Evolutionary conservation across 192 early-diverging fungal genomes (phyloP), one percentile per base, ranked within the genome.

Genomic region (Rhizophagus clarus): DNA sequence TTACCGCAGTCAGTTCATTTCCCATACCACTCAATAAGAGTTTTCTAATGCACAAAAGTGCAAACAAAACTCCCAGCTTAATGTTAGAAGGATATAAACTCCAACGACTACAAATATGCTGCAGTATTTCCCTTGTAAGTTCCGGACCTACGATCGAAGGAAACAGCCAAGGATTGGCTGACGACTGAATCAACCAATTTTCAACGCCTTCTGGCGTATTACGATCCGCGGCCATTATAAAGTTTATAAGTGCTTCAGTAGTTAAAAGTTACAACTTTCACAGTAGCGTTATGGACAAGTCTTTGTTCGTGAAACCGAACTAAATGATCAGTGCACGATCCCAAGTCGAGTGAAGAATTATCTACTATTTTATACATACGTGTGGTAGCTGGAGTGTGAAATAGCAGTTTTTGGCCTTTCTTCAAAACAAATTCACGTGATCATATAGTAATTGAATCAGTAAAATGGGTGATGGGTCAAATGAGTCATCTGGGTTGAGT

Each of bases 21-120:
- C 34, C 60, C 32, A 76, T 45, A 17, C 8, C 37, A 17, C 4
- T 28, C 32, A 77, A 17, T 15, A 26, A 40, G 7, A 63, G 14
- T 26, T 45, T 66, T 49, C 49, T 77, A 31, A 77, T 77, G 40
- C 75, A 37, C 20, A 77, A n/a, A 66, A 77, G 28, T 45, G 62
- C 31, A 77, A 77, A 40, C n/a, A 77, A 66, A 4, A 77, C 20
- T 29, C 34, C 75, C 24, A 77, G 12, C 34, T 77, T 77, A 28
- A 40, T 66, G 24, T 77, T 62, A 32, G 61, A 4, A 29, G 49
- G 9, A 32, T 77, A 77, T 6, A 61, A 42, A 5, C 24, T 24
- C 75, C 75, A 77, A 37, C 40, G 34, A 62, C 22, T 63, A 76
- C 6, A 29, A 29, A 72, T 72, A 24, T 72, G 71, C 28, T 49